These are phyloP conservation scores for Toxicodendron radicans DNA, from an alignment of 345 rosid genomes.

Conservation along the genomic window DNA sequence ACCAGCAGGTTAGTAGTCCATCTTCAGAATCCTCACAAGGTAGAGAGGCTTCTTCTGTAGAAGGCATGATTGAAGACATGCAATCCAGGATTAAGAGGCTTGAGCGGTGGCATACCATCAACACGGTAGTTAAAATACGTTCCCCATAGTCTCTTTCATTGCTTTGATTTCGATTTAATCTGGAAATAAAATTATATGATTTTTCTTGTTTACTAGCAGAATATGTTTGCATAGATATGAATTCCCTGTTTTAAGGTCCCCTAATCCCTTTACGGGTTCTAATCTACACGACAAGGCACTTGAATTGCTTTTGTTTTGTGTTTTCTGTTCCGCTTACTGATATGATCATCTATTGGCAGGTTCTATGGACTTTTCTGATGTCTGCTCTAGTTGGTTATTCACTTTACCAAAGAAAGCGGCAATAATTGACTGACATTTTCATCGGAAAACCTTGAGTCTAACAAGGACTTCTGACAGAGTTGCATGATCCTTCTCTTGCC, in stretches of 20 bases:
- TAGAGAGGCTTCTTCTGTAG: slow-evolving; percentile 67
- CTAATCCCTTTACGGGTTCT: neutral
- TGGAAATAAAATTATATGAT: neutral
- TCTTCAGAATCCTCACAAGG: slow-evolving; percentile 77
- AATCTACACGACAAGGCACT: neutral
- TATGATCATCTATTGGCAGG: slow-evolving; percentile 41
- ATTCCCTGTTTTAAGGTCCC: neutral
- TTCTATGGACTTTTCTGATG: slow-evolving; percentile 95
- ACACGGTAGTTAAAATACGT: slow-evolving; percentile 52
- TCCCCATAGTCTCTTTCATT: neutral
- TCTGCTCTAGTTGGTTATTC: slow-evolving; percentile 95
- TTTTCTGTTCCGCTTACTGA: neutral
- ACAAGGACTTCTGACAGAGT: slow-evolving; percentile 1
- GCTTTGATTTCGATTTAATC: neutral
- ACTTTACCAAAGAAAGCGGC: slow-evolving; percentile 88
- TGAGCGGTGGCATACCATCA: slow-evolving; percentile 92
- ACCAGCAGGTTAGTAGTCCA: slow-evolving; percentile 61
- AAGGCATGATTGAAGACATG: slow-evolving; percentile 84
- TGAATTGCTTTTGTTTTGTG: neutral
- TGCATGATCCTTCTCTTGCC: neutral
- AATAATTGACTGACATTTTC: slow-evolving; percentile 7
- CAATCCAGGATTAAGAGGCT: slow-evolving; percentile 82
- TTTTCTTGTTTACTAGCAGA: neutral
- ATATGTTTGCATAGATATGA: too few species aligned
- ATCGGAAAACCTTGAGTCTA: neutral